Evolutionary conservation across 1,139 yeast genomes (phyloP).

Genomic region (Blastobotrys capitulatus): DNA sequence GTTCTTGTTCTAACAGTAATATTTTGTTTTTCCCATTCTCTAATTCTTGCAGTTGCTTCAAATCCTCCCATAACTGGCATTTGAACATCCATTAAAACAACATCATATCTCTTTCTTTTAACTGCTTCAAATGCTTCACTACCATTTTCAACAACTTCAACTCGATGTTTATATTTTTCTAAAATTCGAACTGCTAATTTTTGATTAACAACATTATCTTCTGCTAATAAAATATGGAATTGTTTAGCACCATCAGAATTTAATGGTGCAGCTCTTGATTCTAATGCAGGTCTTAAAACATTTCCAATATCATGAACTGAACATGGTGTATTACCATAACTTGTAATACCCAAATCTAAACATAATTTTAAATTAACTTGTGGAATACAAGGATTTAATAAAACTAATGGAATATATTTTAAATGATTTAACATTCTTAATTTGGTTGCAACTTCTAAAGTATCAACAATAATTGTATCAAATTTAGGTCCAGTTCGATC

Average conservation of each 20-base stretch:
- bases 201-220: constrained; percentile 82
- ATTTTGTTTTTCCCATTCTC: constrained; percentile 82
- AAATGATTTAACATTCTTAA: constrained; percentile 65
- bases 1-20: constrained; percentile 73
- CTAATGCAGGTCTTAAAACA: constrained; percentile 77
- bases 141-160: constrained; percentile 82
- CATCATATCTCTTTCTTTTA: constrained; percentile 62
- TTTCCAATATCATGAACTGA: constrained; percentile 76
- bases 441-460: constrained; percentile 66
- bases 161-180: constrained; percentile 77
- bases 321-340: constrained; percentile 85
- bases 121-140: constrained; percentile 77
- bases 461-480: constrained; percentile 78
- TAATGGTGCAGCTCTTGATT: constrained; percentile 72
- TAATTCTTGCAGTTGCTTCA: constrained; percentile 78
- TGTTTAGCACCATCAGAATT: constrained; percentile 75
- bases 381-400: constrained; percentile 71
- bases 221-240: constrained; percentile 72
- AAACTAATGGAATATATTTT: constrained; percentile 74
- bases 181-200: constrained; percentile 77
- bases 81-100: constrained; percentile 87
- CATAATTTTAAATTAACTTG: constrained; percentile 76
- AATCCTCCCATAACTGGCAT: constrained; percentile 97
- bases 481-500: constrained; percentile 44
- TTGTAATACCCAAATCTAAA: constrained; percentile 78